Evolutionary conservation across 768 basidiomycete species (phyloP), one percentile per base, ranked within the genome.

Genomic region (Glaciozyma martinii): DNA sequence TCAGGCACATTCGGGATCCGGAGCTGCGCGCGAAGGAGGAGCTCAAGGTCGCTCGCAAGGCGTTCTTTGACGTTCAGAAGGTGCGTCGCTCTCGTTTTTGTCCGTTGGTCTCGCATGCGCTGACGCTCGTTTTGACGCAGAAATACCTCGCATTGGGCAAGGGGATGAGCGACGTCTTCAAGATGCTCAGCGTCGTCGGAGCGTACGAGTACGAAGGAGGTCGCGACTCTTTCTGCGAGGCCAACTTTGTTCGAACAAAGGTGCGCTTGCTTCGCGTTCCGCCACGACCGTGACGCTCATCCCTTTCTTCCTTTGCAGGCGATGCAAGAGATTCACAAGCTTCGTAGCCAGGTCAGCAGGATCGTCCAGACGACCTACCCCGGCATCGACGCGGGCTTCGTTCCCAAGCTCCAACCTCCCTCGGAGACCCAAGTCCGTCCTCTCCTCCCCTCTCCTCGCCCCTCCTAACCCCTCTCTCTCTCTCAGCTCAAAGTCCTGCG

Each of bases 301-400:
- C 10, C 33, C 25, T 50, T 47, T 16, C 10, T 60, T 27, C 42
- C 15, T 43, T 19, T 7, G 56, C 63, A 97, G 93, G 89, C 91
- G 0, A 98, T 99, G 93, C 89, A 95, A 77, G 95, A 99, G 78
- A 94, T 95, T 43, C 95, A 93, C 76, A 97, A 98, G 75, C 81
- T 99, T 7, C 84, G 92, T 43, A 81, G 84, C 0, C 95, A 99
- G 73, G 86, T 99, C 62, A 87, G 83, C 71, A 83, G 82, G 63
- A 92, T 98, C 53, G 88, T 94, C 7, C 81, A 82, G 62, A 78
- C 82, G n/a, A 88, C 88, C 73, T 89, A 92, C 68, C 83, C 86
- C 5, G 82, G 81, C 6, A 76, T 80, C 7, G 80, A 86, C 60
- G 78, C 82, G 2, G 83, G 82, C 15, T 86, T 89, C 69, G 76